These are phyloP conservation scores for Globisporangium nagaii DNA, from an alignment of 352 stramenopile genomes.

Conservation along the genomic window DNA sequence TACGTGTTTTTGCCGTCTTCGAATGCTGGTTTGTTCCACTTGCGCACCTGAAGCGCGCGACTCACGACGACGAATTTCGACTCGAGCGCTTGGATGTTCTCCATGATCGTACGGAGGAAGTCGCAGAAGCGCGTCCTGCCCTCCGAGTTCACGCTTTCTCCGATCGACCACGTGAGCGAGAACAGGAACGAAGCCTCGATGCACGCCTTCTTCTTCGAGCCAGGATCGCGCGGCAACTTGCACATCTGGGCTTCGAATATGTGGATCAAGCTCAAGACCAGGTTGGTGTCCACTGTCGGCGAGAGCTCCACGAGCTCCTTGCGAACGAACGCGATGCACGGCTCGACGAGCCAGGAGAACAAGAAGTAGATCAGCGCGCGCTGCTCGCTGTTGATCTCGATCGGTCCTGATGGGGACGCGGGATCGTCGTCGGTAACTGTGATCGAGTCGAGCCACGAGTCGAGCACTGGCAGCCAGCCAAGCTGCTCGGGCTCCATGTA, in stretches of 20 bases:
- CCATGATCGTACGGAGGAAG: constrained; percentile 75
- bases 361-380: constrained; percentile 64
- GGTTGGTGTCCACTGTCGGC: constrained; percentile 88
- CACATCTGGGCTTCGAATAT: constrained; percentile 79
- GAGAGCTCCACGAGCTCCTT: constrained; percentile 85
- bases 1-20: constrained; percentile 59
- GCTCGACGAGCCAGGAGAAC: constrained; percentile 87
- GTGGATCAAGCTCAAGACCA: constrained; percentile 85
- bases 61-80: constrained; percentile 72
- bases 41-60: constrained; percentile 74
- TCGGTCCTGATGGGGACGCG: constrained; percentile 25
- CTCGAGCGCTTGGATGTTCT: constrained; percentile 64
- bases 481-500: constrained; percentile 93
- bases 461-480: constrained; percentile 82
- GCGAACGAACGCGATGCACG: constrained; percentile 84
- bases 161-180: constrained; percentile 88
- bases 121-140: constrained; percentile 70
- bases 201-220: constrained; percentile 51
- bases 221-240: constrained; percentile 62
- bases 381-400: constrained; percentile 79
- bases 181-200: constrained; percentile 90
- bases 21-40: constrained; percentile 71
- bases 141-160: constrained; percentile 71
- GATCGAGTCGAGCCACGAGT: constrained; percentile 88
- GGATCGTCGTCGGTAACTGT: constrained; percentile 20